A percentile compares a stretch with the other conserved stretches of the same genome.
These are phyloP conservation scores for Apiotrichum veenhuisii DNA, from an alignment of 1,284 basidiomycete genomes.

Conservation along the genomic window DNA sequence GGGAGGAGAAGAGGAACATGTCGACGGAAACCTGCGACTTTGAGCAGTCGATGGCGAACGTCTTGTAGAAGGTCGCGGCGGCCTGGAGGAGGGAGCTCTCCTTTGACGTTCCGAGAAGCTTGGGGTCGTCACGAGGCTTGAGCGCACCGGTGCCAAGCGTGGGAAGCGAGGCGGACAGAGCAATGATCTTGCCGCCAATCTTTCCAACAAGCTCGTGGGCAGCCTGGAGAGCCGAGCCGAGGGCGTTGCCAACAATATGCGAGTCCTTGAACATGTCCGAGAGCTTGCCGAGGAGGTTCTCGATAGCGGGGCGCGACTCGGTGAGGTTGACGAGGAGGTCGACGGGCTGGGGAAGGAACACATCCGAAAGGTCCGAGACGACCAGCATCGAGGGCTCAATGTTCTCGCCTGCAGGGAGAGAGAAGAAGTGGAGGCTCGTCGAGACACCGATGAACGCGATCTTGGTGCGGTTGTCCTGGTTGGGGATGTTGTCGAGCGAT, in stretches of 20 bases:
- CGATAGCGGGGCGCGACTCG: conserved; percentile 77
- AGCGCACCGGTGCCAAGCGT: conserved; percentile 85
- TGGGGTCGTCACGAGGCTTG: conserved; percentile 95
- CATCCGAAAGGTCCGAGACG: conserved; percentile 92
- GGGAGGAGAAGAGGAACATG: conserved; percentile 95
- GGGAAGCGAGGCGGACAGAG: conserved; percentile 82
- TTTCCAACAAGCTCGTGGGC: conserved; percentile 91
- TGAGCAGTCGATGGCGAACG: conserved; percentile 97
- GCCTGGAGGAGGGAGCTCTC: conserved; percentile 84
- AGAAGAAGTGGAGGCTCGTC: conserved; percentile 94
- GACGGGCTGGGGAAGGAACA: conserved; percentile 94
- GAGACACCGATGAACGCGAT: conserved; percentile 92
- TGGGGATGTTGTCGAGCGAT: conserved; percentile 90
- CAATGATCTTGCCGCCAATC: conserved; percentile 93
- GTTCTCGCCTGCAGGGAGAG: conserved; percentile 66
- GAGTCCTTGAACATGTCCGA: conserved; percentile 97
- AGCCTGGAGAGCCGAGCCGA: conserved; percentile 94
- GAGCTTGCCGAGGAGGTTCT: conserved; percentile 74
- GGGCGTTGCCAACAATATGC: conserved; percentile 81
- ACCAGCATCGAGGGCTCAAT: conserved; percentile 92
- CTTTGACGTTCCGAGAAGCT: conserved; percentile 91
- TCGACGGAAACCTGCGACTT: conserved; percentile 96
- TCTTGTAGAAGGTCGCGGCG: conserved; percentile 94
- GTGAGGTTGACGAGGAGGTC: conserved; percentile 91
- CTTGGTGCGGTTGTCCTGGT: conserved; percentile 89